These are phyloP conservation scores for Pinus tabuliformis DNA, from an alignment of 75 land plant genomes.

Conservation along the genomic window DNA sequence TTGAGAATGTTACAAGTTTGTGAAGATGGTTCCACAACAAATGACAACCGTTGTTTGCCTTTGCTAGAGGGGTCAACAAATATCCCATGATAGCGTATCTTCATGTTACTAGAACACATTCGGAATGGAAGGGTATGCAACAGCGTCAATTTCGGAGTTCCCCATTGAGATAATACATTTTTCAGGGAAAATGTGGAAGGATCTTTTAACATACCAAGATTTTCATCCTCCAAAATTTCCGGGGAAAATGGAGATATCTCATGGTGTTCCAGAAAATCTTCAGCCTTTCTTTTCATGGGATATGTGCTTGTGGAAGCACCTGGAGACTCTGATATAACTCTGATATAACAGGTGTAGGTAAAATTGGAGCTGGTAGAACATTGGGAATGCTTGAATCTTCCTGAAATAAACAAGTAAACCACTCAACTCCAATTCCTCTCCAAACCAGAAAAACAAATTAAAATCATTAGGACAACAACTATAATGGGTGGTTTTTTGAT, in stretches of 20 bases:
- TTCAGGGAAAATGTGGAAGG: conserved; percentile 19
- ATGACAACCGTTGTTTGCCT: conserved; percentile 45
- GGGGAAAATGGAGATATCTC: conserved; percentile 22
- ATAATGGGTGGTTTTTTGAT: no score
- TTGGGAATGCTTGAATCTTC: not conserved
- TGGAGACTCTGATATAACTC: not conserved
- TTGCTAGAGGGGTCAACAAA: conserved; percentile 26
- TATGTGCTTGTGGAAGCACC: not conserved
- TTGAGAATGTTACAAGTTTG: conserved; percentile 45
- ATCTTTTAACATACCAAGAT: no score
- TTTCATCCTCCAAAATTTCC: no score
- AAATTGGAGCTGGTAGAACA: not conserved
- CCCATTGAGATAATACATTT: conserved; percentile 24
- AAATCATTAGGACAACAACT: not conserved
- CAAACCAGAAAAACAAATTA: not conserved
- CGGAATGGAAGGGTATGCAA: conserved; percentile 34
- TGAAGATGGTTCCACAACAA: conserved; percentile 48
- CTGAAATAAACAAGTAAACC: not conserved
- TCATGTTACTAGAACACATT: conserved; percentile 25
- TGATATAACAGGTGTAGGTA: no score
- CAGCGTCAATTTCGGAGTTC: conserved; percentile 20
- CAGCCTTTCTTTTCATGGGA: not conserved
- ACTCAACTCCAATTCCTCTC: not conserved
- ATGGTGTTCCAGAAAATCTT: conserved; percentile 8
- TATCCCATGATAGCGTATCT: conserved; percentile 42